These are phyloP conservation scores for Beauveria brongniartii DNA, from an alignment of 2,329 filamentous ascomycete genomes.

Conservation along the genomic window DNA sequence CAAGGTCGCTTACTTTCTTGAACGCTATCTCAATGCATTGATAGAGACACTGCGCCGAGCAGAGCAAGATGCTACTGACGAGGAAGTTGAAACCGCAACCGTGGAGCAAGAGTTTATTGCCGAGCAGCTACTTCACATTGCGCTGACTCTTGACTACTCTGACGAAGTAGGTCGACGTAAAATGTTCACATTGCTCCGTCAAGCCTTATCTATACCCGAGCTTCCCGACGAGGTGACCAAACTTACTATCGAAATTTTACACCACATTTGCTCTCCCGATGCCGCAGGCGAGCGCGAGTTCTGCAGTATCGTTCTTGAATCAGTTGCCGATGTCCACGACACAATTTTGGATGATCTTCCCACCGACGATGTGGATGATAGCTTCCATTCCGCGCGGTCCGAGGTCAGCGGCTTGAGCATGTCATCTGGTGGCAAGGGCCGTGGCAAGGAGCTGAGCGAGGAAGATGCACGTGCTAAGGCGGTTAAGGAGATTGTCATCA, in stretches of 20 bases:
- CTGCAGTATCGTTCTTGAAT: slow-evolving; percentile 79
- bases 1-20: slow-evolving; percentile 77
- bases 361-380: slow-evolving; percentile 52
- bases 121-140: slow-evolving; percentile 89
- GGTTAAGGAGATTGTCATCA: slow-evolving; percentile 86
- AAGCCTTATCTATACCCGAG: slow-evolving; percentile 76
- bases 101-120: slow-evolving; percentile 92
- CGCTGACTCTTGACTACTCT: slow-evolving; percentile 88
- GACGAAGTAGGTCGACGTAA: slow-evolving; percentile 92
- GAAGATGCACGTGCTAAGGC: slow-evolving; percentile 67
- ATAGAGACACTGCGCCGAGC: slow-evolving; percentile 54
- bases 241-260: slow-evolving; percentile 72
- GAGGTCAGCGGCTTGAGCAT: slow-evolving; percentile 65
- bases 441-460: slow-evolving; percentile 42
- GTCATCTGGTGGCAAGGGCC: slow-evolving; percentile 35
- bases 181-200: slow-evolving; percentile 87
- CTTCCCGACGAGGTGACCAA: slow-evolving; percentile 90
- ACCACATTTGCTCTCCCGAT: slow-evolving; percentile 72
- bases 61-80: slow-evolving; percentile 46
- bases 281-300: slow-evolving; percentile 72
- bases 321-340: slow-evolving; percentile 93
- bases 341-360: slow-evolving; percentile 69
- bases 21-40: slow-evolving; percentile 66
- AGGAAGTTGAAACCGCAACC: slow-evolving; percentile 71
- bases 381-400: slow-evolving; percentile 88